phyloP scores from a whole-genome alignment of 495 filamentous ascomycete species.

The Extremus antarcticus region DNA sequence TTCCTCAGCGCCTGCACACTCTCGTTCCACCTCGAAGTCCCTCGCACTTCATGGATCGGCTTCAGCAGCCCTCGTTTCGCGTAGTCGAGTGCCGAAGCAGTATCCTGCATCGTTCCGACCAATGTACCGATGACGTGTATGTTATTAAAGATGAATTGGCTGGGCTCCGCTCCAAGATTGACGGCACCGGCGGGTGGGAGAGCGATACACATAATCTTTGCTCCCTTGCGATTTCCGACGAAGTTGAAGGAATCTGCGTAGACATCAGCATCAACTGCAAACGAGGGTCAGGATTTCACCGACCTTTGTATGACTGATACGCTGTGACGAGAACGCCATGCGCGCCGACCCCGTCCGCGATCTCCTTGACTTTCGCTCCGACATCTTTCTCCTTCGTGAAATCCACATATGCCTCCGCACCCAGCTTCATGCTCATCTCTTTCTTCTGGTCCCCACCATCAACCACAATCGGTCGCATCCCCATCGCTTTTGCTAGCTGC shows the following conservation, averaged over 20 bases:
- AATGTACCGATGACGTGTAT: constrained; percentile 37
- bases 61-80: constrained; percentile 35
- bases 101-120: constrained; percentile 39
- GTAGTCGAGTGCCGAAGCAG: constrained; percentile 36
- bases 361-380: constrained; percentile 31
- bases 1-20: constrained; percentile 27
- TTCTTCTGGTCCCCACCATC: constrained; percentile 37
- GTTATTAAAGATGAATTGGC: constrained; percentile 35
- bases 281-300: neutral
- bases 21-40: constrained; percentile 24
- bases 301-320: constrained; percentile 36
- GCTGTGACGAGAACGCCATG: constrained; percentile 44
- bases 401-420: constrained; percentile 43
- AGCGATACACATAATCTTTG: constrained; percentile 37
- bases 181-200: constrained; percentile 27
- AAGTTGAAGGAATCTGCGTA: constrained; percentile 20
- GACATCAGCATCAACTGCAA: neutral
- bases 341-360: constrained; percentile 37
- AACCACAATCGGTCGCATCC: constrained; percentile 41
- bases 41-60: constrained; percentile 26
- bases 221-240: constrained; percentile 34
- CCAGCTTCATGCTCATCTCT: constrained; percentile 34
- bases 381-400: constrained; percentile 34
- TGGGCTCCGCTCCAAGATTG: constrained; percentile 35
- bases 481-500: constrained; percentile 39